Conservation (phyloP, 345 rosid species). For the Syzygium jambos region DNA sequence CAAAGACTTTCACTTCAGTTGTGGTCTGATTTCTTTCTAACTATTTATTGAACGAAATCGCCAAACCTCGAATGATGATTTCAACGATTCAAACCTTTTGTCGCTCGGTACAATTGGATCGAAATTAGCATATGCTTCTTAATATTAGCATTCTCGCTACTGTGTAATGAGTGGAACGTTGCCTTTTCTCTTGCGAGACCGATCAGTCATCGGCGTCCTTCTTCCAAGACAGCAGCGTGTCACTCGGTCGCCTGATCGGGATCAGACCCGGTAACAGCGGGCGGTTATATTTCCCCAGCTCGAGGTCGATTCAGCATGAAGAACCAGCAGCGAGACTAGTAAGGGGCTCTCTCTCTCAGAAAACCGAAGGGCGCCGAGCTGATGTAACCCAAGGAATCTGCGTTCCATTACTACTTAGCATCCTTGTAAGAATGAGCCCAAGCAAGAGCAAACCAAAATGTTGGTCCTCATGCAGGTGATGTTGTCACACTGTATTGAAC, state of each 20-base stretch:
- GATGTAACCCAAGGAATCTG: constrained; percentile 33
- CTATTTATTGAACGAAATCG: not conserved
- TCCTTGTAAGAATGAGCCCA: constrained; percentile 25
- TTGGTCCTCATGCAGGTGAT: not conserved
- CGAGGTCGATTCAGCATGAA: not conserved
- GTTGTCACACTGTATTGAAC: not conserved
- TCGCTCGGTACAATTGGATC: not conserved
- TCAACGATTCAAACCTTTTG: not conserved
- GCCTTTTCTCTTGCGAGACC: not conserved
- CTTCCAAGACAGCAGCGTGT: constrained; percentile 38
- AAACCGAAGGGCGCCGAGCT: not conserved
- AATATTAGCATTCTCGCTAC: not conserved
- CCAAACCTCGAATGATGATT: not conserved
- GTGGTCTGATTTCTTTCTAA: not conserved
- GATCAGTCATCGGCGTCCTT: constrained; percentile 46
- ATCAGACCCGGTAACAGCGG: constrained; percentile 18
- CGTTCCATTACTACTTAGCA: constrained; percentile 30
- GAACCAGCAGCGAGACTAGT: constrained; percentile 2
- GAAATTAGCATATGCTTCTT: not conserved
- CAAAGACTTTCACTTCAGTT: not conserved
- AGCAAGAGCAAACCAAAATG: constrained; percentile 22
- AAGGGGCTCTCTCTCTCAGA: not conserved
- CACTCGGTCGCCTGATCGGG: constrained; percentile 46
- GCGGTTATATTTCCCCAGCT: constrained; percentile 15
- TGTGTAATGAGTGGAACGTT: not conserved